phyloP scores from a whole-genome alignment of 306 rosid species.

The Prosopis cineraria region DNA sequence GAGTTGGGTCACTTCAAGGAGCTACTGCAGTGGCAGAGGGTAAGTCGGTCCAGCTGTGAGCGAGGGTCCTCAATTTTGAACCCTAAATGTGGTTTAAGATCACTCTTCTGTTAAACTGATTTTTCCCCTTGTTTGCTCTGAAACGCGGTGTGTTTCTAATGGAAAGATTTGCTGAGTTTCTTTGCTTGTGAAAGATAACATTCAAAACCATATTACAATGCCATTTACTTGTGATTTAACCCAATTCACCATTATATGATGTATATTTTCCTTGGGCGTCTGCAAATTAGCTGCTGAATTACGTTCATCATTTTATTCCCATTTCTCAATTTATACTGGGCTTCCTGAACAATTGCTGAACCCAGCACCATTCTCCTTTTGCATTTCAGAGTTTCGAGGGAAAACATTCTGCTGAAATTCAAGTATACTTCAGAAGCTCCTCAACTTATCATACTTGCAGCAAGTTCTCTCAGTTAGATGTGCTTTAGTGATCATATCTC shows the following conservation, averaged over 20 bases:
- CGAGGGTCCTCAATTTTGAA: background rate
- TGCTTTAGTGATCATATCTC: slow-evolving; percentile 38
- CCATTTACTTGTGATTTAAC: background rate
- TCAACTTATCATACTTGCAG: slow-evolving; percentile 3
- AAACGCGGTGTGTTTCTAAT: background rate
- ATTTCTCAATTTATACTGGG: background rate
- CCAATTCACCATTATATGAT: background rate
- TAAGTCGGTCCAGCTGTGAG: background rate
- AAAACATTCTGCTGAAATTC: slow-evolving; percentile 19
- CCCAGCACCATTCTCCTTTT: slow-evolving; percentile 3
- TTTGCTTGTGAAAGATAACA: background rate
- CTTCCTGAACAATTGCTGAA: slow-evolving; percentile 24
- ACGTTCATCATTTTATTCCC: background rate
- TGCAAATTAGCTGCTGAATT: slow-evolving; percentile 23
- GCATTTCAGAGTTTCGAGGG: slow-evolving; percentile 31
- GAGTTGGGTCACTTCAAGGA: background rate
- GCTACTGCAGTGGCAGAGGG: background rate
- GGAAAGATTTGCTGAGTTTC: background rate
- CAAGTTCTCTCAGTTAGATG: slow-evolving; percentile 46
- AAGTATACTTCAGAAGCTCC: slow-evolving; percentile 34
- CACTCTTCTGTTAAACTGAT: background rate
- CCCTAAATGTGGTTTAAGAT: background rate
- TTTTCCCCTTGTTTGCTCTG: background rate
- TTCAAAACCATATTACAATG: background rate
- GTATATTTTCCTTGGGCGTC: background rate